These are phyloP conservation scores for Viola odorata DNA, from an alignment of 345 rosid genomes.

Conservation along the genomic window DNA sequence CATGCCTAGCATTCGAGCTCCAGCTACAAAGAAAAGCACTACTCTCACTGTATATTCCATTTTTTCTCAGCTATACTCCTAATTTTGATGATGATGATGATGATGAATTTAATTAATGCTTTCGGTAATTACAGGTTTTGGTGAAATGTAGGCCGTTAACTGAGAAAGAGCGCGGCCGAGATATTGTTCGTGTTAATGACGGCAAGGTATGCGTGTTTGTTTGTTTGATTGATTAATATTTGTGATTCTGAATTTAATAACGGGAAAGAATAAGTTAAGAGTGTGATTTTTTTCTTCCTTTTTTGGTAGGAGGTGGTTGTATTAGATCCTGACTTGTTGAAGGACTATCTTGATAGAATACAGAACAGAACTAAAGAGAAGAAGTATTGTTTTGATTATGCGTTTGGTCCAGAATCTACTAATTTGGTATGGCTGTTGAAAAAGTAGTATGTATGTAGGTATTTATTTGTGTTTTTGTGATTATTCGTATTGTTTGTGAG, in stretches of 20 bases:
- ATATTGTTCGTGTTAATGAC: conserved; percentile 66
- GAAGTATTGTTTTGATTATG: conserved; percentile 78
- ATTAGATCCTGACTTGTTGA: conserved; percentile 76
- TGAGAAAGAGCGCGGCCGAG: conserved; percentile 59
- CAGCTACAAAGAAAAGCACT: conserved; percentile 52
- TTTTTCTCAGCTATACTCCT: not conserved
- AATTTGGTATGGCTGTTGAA: conserved; percentile 37
- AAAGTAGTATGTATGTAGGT: too few relatives aligned
- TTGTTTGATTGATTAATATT: not conserved
- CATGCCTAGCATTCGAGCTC: conserved; percentile 70
- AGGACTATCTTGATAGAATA: conserved; percentile 76
- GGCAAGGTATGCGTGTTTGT: conserved; percentile 35
- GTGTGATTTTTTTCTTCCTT: not conserved
- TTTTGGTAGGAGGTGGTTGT: conserved; percentile 66
- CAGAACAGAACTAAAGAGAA: conserved; percentile 85
- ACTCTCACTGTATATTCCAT: conserved; percentile 51
- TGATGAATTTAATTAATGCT: not conserved
- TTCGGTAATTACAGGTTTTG: conserved; percentile 53
- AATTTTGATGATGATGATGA: not conserved
- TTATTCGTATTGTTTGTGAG: not conserved
- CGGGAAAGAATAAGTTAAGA: not conserved
- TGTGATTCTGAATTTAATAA: not conserved
- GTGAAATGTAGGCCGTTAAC: conserved; percentile 74
- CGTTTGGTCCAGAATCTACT: conserved; percentile 60
- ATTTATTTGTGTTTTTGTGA: not conserved